Evolutionary conservation across 1,284 basidiomycete species (phyloP), one percentile per base, ranked within the genome.

Genomic region (Laetiporus sulphureus): DNA sequence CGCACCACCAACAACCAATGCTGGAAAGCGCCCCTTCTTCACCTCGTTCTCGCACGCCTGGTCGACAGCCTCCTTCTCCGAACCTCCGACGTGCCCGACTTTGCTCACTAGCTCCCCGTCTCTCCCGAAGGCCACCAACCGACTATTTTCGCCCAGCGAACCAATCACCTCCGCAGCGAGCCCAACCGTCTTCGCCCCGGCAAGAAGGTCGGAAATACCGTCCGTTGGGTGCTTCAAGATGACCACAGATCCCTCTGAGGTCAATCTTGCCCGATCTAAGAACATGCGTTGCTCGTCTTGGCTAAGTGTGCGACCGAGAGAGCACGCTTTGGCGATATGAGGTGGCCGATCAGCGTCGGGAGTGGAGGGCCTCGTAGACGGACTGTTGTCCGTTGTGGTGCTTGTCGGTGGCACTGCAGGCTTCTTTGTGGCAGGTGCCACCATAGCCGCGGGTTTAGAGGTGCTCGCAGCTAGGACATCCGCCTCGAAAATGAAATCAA

Each of bases 1-100:
- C 5, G 29, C 41, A 21, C 20, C 35, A 13, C 29, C 36, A 23
- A 23, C 32, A 15, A 33, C 30, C 20, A 41, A 23, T 18, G 34
- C 40, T 6, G 40, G 32, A 24, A 25, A 25, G 2, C 34, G 18
- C 12, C 40, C 38, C 29, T 25, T 32, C 21, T 18, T 29, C 22
- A 25, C 41, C 34, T 39, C 29, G 24, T 27, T 30, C 32, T 40
- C 38, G n/a, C 27, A 34, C 29, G 40, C 27, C 33, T 29, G 19
- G 20, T 45, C 38, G 23, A 48, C 44, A 12, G 40, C 47, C 43
- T 34, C 25, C 24, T 36, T 25, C 35, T 42, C 29, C 22, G 4
- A 19, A 12, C 10, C 13, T 11, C 41, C 41, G 36, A 42, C 20
- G 8, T 29, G 19, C 19, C 35, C 41, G 21, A 42, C 31, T 16